A percentile compares a stretch with the other conserved stretches of the same genome.
Evolutionary conservation across 2,329 filamentous ascomycete genomes (phyloP).

Genomic region (Ilyonectria destructans): DNA sequence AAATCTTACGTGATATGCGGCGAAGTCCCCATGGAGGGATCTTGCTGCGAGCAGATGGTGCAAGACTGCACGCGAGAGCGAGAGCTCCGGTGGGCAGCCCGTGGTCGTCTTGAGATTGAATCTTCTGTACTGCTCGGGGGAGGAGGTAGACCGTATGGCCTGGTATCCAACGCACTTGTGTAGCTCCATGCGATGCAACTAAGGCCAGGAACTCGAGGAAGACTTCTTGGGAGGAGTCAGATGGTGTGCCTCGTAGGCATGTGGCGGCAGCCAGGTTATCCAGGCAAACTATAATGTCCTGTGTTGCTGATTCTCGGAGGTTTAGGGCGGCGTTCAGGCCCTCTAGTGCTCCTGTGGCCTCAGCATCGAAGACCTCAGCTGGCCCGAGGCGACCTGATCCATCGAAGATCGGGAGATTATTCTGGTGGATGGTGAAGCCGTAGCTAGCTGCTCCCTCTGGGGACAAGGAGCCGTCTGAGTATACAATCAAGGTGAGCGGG

Average conservation of each 20-base stretch:
- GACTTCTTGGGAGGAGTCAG: constrained; percentile 35
- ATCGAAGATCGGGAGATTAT: constrained; percentile 8
- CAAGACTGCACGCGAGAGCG: constrained; percentile 7
- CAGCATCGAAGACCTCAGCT: constrained; percentile 38
- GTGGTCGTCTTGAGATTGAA: constrained; percentile 14
- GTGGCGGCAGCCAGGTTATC: constrained; percentile 31
- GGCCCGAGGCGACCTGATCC: constrained; percentile 25
- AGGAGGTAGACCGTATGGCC: neutral
- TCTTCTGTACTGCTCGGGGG: constrained; percentile 12
- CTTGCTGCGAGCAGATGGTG: constrained; percentile 16
- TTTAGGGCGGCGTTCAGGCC: too few species aligned
- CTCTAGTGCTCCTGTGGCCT: constrained; percentile 31
- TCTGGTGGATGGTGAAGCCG: constrained; percentile 29
- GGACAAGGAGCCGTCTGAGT: constrained; percentile 35
- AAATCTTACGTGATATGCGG: constrained; percentile 11
- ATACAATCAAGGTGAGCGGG: constrained; percentile 27
- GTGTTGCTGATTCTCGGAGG: constrained; percentile 11
- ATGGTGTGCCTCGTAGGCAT: constrained; percentile 12
- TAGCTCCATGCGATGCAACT: too few species aligned
- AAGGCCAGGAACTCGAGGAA: constrained; percentile 23
- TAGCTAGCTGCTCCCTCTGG: too few species aligned
- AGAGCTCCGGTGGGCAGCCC: constrained; percentile 8
- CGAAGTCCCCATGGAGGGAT: constrained; percentile 13
- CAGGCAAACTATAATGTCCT: constrained; percentile 34
- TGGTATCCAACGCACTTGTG: neutral